A percentile compares a stretch with the other conserved stretches of the same genome.
These are phyloP conservation scores for Scutellaria galericulata DNA, from an alignment of 257 asterid species.

Conservation along the genomic window DNA sequence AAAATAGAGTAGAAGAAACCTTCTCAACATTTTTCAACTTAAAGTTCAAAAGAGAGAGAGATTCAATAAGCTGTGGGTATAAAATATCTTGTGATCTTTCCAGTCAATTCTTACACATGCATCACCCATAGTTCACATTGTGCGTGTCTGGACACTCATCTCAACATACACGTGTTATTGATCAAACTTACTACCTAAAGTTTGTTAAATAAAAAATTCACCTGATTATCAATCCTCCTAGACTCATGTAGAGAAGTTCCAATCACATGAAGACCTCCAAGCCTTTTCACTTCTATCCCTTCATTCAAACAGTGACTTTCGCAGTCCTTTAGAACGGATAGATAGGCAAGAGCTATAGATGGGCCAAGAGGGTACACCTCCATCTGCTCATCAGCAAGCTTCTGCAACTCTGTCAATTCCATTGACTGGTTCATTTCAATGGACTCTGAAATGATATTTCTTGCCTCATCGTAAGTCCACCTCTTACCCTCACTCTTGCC, in stretches of 20 bases:
- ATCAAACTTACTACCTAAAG: neutral
- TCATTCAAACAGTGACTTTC: constrained; percentile 80
- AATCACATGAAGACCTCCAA: constrained; percentile 97
- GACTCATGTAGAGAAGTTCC: constrained; percentile 99
- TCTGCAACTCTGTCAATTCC: constrained; percentile 68
- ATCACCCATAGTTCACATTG: neutral
- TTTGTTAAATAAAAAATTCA: constrained; percentile 34
- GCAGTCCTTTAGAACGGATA: constrained; percentile 83
- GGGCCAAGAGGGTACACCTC: constrained; percentile 95
- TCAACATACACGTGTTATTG: neutral
- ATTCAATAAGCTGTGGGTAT: neutral
- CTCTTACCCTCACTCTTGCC: constrained; percentile 80
- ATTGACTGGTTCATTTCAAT: constrained; percentile 81
- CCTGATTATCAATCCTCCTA: constrained; percentile 99
- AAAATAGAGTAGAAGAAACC: constrained; percentile 1
- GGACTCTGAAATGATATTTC: constrained; percentile 73
- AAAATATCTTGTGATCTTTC: constrained; percentile 3
- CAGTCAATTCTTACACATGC: neutral
- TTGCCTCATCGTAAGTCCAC: constrained; percentile 74
- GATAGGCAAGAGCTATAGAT: constrained; percentile 84
- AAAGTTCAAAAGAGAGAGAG: neutral
- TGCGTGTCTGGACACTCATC: neutral
- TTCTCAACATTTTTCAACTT: neutral
- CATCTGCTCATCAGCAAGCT: constrained; percentile 72
- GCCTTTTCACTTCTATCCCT: constrained; percentile 90